These are phyloP conservation scores for Casuarina cunninghamiana DNA, from an alignment of 306 rosid genomes.

Conservation along the genomic window DNA sequence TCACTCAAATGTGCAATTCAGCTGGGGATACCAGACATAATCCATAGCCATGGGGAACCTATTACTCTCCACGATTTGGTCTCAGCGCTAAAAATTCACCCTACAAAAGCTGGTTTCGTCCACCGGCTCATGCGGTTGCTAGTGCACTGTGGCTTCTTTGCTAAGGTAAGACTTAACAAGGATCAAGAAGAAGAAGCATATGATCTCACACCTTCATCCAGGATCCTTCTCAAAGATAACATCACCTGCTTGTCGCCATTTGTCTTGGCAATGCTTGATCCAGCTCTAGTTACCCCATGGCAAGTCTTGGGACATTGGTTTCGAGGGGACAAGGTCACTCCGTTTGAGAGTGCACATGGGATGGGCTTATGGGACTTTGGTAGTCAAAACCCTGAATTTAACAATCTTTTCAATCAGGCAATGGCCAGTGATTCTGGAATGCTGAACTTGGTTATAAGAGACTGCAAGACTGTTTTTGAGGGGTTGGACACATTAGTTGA, in stretches of 20 bases:
- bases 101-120: constrained; percentile 16
- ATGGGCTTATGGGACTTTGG: constrained; percentile 36
- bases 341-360: constrained; percentile 37
- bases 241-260: constrained; percentile 14
- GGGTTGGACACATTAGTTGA: constrained; percentile 36
- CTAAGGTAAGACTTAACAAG: constrained; percentile 9
- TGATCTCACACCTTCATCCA: constrained; percentile 48
- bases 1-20: too few species aligned
- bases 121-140: constrained; percentile 39
- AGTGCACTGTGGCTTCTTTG: constrained; percentile 43
- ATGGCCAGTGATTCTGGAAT: constrained; percentile 48
- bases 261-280: constrained; percentile 23
- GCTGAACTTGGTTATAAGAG: constrained; percentile 37
- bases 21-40: too few species aligned
- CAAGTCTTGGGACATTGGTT: constrained; percentile 36
- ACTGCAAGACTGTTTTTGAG: constrained; percentile 42
- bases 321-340: constrained; percentile 5
- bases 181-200: constrained; percentile 26
- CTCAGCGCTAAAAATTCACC: constrained; percentile 40
- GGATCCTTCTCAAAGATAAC: constrained; percentile 36
- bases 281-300: constrained; percentile 31
- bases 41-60: too few species aligned
- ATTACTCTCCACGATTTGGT: constrained; percentile 32
- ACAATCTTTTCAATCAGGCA: constrained; percentile 29
- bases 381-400: constrained; percentile 6